Conservation (phyloP, 306 rosid species). For the Casuarina glauca region DNA sequence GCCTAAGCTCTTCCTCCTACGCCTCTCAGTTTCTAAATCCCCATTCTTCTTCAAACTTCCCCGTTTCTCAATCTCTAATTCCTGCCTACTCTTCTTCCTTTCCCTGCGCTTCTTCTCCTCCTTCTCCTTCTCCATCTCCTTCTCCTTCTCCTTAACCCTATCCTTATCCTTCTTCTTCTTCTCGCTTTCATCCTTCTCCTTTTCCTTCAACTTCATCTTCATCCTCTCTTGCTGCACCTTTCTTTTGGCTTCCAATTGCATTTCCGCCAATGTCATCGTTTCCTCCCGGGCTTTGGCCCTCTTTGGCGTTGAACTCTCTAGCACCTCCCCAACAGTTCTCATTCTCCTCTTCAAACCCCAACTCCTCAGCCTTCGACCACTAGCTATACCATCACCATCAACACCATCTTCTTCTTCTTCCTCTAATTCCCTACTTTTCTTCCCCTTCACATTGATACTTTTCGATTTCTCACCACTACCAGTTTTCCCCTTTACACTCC, state of each 20-base stretch:
- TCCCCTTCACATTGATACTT: constrained; percentile 12
- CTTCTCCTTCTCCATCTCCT: constrained; percentile 19
- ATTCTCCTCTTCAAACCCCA: constrained; percentile 57
- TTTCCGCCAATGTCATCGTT: constrained; percentile 81
- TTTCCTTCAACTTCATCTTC: constrained; percentile 36
- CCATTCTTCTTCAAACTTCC: constrained; percentile 26
- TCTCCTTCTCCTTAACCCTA: constrained; percentile 36
- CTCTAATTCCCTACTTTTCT: constrained; percentile 16
- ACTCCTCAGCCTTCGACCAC: constrained; percentile 42
- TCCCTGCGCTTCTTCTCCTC: constrained; percentile 15
- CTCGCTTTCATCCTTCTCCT: constrained; percentile 28
- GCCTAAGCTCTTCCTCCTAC: constrained; percentile 24
- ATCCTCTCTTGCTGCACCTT: constrained; percentile 44
- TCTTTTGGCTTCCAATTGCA: constrained; percentile 54
- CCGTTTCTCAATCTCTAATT: constrained; percentile 18
- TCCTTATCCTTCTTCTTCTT: constrained; percentile 35
- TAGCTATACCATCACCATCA: constrained; percentile 20
- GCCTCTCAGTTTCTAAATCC: constrained; percentile 26
- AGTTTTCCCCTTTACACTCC: constrained; percentile 17
- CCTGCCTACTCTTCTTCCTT: constrained; percentile 25
- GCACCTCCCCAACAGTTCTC: constrained; percentile 64
- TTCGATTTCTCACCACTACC: constrained; percentile 4
- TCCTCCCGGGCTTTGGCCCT: constrained; percentile 52
- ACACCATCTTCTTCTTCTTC: constrained; percentile 14
- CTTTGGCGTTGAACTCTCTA: constrained; percentile 59